Conservation (phyloP, 768 basidiomycete species). For the Coprinellus aureogranulatus region DNA sequence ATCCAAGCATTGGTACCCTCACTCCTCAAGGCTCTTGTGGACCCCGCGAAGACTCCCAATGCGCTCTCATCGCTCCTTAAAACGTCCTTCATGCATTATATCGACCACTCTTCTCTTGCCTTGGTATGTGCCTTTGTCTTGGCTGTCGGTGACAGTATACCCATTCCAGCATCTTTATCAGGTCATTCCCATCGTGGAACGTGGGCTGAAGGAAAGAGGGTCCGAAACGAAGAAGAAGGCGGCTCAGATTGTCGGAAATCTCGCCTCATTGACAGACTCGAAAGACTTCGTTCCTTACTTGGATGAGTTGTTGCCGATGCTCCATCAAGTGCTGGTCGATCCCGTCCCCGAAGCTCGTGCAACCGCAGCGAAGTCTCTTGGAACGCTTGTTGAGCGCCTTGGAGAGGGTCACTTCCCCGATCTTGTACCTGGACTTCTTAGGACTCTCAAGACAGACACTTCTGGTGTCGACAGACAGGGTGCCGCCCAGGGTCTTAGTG, state of each 20-base stretch:
- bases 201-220: slow-evolving; percentile 87
- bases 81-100: slow-evolving; percentile 96
- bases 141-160: background rate
- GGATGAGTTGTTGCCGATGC: slow-evolving; percentile 81
- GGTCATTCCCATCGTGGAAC: slow-evolving; percentile 94
- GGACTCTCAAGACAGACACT: slow-evolving; percentile 87
- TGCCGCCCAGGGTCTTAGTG: slow-evolving; percentile 94
- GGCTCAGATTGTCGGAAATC: slow-evolving; percentile 96
- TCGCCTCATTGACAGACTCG: slow-evolving; percentile 83
- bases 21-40: slow-evolving; percentile 91
- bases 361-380: slow-evolving; percentile 94
- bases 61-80: slow-evolving; percentile 85
- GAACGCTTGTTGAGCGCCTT: slow-evolving; percentile 93
- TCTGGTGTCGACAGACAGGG: slow-evolving; percentile 97
- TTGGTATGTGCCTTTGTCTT: slow-evolving; percentile 48
- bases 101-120: slow-evolving; percentile 94
- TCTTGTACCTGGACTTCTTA: slow-evolving; percentile 83
- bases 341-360: slow-evolving; percentile 98
- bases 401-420: slow-evolving; percentile 96
- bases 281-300: slow-evolving; percentile 96
- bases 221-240: slow-evolving; percentile 95
- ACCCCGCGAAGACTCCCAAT: slow-evolving; percentile 85
- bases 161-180: slow-evolving; percentile 22
- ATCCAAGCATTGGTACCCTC: slow-evolving; percentile 87
- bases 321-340: slow-evolving; percentile 90